Evolutionary conservation across 805 yeast genomes (phyloP), one percentile per base, ranked within the genome.

Genomic region (Torulaspora maleeae): DNA sequence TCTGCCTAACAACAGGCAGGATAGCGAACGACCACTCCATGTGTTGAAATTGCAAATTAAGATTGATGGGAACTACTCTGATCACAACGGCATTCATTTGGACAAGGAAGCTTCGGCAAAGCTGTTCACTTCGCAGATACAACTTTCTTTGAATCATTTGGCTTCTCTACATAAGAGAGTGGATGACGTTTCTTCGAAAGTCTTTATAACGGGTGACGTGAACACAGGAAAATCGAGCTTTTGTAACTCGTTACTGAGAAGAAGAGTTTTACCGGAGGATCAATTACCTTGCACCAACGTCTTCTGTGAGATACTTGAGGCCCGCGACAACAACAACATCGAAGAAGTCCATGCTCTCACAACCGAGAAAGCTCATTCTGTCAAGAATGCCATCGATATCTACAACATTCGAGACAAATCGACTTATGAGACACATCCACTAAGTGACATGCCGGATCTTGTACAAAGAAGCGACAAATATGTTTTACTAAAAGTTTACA

Each of bases 251-350:
- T 70, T 93, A 33, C 68, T 93, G 48, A 74, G 90, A 53, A 75
- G 93, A 41, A 77, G 79, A 40, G 67, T 93, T 2, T 68, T 93
- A 38, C 99, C 99, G 0, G 95, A 86, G 59, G 99, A 93, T 66
- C 99, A 93, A 60, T 95, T 93, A 61, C 99, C 99, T 2, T 89
- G 97, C 58, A 93, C 99, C 0, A 82, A 86, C 50, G 96, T 93
- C 0, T 95, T 95, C 59, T 90, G 96, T 63, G 99, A 95, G 66
- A 91, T 95, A 6, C 71, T 86, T 24, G 96, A 93, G 63, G 87
- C 89, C 9, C 70, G 79, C 16, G 86, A 81, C 36, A 91, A 91
- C 60, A 69, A 74, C 33, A 79, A 83, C 13, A 58, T 79, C 12
- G 97, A 95, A 67, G 95, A 90, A 63, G 97, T 91, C 1, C 99